Base-by-base conservation (phyloP, 768 basidiomycete genomes). In the Boletus bicolor region DNA sequence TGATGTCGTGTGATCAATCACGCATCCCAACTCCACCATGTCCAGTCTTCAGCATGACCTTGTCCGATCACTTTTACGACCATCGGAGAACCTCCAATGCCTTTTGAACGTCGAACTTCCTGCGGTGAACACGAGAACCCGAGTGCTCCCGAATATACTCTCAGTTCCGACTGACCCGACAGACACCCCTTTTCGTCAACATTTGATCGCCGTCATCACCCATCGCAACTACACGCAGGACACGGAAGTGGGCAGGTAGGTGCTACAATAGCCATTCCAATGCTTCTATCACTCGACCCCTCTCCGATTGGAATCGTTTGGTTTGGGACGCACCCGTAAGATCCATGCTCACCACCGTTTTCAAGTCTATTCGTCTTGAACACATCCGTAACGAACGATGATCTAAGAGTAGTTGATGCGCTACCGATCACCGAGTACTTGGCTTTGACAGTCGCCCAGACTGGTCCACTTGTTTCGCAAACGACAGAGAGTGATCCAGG, bases 381-480 rank as follows among this genome's bases (percentile, higher is more conserved):
- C 35, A 11, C 30, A 3, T 47, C 51, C n/a, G 2, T 43, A 14
- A 26, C 53, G 15, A 48, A 44, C 30, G 49, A 41, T 11, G 44
- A 41, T 5, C n/a, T 38, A 8, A 49, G 46, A 41, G 51, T 59
- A 4, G 32, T 64, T 5, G 60, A 60, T 11, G 62, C 51, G 1
- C 43, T 82, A n/a, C 85, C 85, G 4, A 79, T 90, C 34, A 77
- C 79, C 50, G 77, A 76, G 10, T 69, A 75, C 35, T 82, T 87
- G 61, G 71, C 76, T 5, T 75, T 88, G 38, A 67, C 74, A 9
- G 82, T 87, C 70, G 78, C 83, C 2, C 86, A 89, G 64, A 74
- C 78, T 39, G 74, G 72, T 30, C 72, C 77, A 0, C 54, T 75
- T 17, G 75, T 81, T 51, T 60, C 75, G 8, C 64, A 64, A 38